These are phyloP conservation scores for Rhipidocladum racemiflorum DNA, from an alignment of 176 grass and related monocot species.

Conservation along the genomic window DNA sequence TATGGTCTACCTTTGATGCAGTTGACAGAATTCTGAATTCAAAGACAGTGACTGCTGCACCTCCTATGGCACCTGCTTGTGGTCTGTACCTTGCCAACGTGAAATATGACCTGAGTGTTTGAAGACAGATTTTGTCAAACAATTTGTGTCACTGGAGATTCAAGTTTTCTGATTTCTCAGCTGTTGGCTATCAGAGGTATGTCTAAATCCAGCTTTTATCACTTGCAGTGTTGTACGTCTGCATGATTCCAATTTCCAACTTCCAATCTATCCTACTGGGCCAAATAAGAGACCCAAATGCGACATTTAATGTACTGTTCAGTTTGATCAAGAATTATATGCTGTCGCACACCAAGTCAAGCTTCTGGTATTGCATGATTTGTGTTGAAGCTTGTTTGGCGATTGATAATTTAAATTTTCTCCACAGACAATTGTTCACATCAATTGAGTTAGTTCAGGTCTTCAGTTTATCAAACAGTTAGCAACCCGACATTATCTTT, in stretches of 20 bases:
- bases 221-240: constrained; percentile 18
- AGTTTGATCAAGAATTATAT: neutral
- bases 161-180: constrained; percentile 5
- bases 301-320: neutral
- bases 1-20: constrained; percentile 42
- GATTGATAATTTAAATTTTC: neutral
- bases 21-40: constrained; percentile 78
- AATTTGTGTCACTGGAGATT: constrained; percentile 3
- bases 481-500: neutral
- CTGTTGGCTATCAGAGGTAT: constrained; percentile 37
- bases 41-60: constrained; percentile 70
- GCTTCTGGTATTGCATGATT: neutral
- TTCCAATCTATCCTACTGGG: constrained; percentile 6
- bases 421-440: neutral
- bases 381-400: neutral
- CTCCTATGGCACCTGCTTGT: constrained; percentile 85
- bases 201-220: constrained; percentile 23
- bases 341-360: neutral
- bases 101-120: constrained; percentile 73
- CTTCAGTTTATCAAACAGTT: neutral
- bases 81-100: constrained; percentile 87
- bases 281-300: neutral
- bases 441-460: constrained; percentile 14
- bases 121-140: constrained; percentile 25
- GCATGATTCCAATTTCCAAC: constrained; percentile 8